These are phyloP conservation scores for Ganoderma leucocontextum DNA, from an alignment of 1,284 basidiomycete genomes.

Conservation along the genomic window DNA sequence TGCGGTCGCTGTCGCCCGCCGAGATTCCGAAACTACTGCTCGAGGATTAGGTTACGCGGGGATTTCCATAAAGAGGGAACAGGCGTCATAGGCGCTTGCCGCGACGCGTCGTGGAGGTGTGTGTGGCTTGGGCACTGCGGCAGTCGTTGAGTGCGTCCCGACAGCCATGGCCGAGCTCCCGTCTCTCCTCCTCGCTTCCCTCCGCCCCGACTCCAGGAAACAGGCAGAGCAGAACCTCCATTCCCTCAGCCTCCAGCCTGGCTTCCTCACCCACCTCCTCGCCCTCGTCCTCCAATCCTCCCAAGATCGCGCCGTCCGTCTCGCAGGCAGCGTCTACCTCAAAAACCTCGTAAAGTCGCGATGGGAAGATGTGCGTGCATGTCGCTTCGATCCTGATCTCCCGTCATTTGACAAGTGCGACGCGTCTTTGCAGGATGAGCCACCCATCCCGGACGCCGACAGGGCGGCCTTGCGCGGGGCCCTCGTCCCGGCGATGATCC, in stretches of 20 bases:
- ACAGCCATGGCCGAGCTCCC: slow-evolving; percentile 69
- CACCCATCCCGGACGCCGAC: slow-evolving; percentile 70
- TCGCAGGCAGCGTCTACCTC: slow-evolving; percentile 87
- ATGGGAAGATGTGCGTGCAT: slow-evolving; percentile 82
- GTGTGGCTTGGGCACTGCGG: slow-evolving; percentile 1
- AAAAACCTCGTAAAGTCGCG: slow-evolving; percentile 88
- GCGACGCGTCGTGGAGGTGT: slow-evolving; percentile 8
- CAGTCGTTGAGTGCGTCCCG: slow-evolving; percentile 1
- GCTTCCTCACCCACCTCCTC: slow-evolving; percentile 82
- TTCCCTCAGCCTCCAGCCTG: slow-evolving; percentile 72
- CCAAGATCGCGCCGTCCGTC: slow-evolving; percentile 75
- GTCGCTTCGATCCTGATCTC: slow-evolving; percentile 16
- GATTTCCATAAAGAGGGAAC: neutral
- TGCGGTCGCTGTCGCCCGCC: too few relatives aligned
- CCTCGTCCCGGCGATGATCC: slow-evolving; percentile 86
- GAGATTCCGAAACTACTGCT: too few relatives aligned
- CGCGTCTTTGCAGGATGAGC: slow-evolving; percentile 60
- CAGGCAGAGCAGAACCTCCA: slow-evolving; percentile 82
- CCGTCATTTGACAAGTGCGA: slow-evolving; percentile 12
- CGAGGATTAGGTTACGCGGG: neutral
- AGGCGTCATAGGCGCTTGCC: slow-evolving; percentile 24
- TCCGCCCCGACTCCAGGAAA: slow-evolving; percentile 77
- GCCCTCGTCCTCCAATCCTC: slow-evolving; percentile 74
- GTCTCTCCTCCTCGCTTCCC: slow-evolving; percentile 73
- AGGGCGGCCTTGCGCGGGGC: slow-evolving; percentile 71